Conservation (phyloP, 805 yeast genomes). For the Ogataea paradorogensis region DNA sequence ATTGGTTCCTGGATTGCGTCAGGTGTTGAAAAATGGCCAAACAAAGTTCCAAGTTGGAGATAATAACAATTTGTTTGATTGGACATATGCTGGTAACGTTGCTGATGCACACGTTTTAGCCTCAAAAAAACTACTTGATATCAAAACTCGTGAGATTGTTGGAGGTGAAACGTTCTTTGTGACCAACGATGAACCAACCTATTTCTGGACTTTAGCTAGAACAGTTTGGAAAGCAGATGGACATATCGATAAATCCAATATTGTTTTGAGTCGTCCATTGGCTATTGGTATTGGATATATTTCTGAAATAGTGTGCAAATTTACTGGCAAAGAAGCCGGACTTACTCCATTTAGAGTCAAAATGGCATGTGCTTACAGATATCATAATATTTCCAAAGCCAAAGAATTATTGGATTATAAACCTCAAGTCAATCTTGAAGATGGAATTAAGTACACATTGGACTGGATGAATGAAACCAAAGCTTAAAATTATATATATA, state of each 20-base stretch:
- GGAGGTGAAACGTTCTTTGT: constrained; percentile 88
- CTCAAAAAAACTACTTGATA: constrained; percentile 65
- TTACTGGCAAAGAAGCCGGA: constrained; percentile 85
- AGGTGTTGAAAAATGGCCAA: constrained; percentile 79
- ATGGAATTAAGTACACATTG: constrained; percentile 75
- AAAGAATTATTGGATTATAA: constrained; percentile 70
- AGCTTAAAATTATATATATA: constrained; percentile 8
- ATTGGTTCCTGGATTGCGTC: constrained; percentile 86
- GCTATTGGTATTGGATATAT: constrained; percentile 81
- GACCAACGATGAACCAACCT: constrained; percentile 92
- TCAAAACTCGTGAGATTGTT: constrained; percentile 41
- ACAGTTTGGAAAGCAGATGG: constrained; percentile 98
- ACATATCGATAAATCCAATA: constrained; percentile 63
- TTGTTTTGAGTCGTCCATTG: constrained; percentile 68
- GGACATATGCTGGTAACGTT: constrained; percentile 98
- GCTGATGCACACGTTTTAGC: constrained; percentile 96
- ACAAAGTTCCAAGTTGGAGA: constrained; percentile 93
- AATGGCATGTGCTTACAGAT: constrained; percentile 88
- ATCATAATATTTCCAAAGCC: constrained; percentile 89
- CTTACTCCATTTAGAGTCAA: constrained; percentile 92
- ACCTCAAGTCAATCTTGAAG: constrained; percentile 75
- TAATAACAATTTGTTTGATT: constrained; percentile 89
- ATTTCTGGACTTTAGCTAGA: constrained; percentile 95
- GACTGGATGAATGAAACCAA: constrained; percentile 82
- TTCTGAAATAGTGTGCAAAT: constrained; percentile 67